Conservation (phyloP, 2,329 filamentous ascomycete species). For the Fusarium pseudonygamai region DNA sequence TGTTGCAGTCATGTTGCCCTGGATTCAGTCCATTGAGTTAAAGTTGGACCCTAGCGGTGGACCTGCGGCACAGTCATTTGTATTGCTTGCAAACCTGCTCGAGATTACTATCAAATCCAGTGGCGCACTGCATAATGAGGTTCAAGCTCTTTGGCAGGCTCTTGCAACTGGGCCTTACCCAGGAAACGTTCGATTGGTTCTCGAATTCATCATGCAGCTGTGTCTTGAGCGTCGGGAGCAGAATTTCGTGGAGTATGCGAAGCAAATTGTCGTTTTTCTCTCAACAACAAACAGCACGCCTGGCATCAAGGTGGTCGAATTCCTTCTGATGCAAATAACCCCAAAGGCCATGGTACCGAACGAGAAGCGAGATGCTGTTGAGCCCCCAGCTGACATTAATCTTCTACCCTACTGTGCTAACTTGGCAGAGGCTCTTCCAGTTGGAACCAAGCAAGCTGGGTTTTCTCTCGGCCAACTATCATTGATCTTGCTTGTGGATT, state of each 20-base stretch:
- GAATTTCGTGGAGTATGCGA: conserved; percentile 97
- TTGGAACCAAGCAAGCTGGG: conserved; percentile 90
- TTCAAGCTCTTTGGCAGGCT: conserved; percentile 97
- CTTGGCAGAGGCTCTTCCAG: conserved; percentile 78
- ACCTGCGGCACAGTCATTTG: conserved; percentile 90
- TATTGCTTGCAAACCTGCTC: conserved; percentile 91
- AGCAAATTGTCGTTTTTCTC: conserved; percentile 96
- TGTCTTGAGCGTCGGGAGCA: conserved; percentile 95
- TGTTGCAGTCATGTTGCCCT: conserved; percentile 92
- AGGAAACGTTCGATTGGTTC: conserved; percentile 91
- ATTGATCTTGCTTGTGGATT: conserved; percentile 90
- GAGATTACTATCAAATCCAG: conserved; percentile 96
- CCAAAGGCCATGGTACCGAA: conserved; percentile 97
- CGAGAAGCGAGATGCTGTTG: conserved; percentile 76
- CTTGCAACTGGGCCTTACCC: conserved; percentile 91
- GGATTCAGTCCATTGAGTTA: conserved; percentile 94
- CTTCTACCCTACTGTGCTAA: conserved; percentile 91
- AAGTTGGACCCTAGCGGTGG: conserved; percentile 92
- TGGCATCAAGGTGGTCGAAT: conserved; percentile 92
- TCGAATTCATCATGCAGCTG: conserved; percentile 95
- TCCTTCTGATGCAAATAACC: conserved; percentile 87
- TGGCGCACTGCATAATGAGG: conserved; percentile 90
- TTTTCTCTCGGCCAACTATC: conserved; percentile 94
- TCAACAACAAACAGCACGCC: conserved; percentile 79
- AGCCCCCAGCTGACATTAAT: conserved; percentile 76